Evolutionary conservation across 169 alveolate genomes (phyloP).

Genomic region (Eimeria maxima): DNA sequence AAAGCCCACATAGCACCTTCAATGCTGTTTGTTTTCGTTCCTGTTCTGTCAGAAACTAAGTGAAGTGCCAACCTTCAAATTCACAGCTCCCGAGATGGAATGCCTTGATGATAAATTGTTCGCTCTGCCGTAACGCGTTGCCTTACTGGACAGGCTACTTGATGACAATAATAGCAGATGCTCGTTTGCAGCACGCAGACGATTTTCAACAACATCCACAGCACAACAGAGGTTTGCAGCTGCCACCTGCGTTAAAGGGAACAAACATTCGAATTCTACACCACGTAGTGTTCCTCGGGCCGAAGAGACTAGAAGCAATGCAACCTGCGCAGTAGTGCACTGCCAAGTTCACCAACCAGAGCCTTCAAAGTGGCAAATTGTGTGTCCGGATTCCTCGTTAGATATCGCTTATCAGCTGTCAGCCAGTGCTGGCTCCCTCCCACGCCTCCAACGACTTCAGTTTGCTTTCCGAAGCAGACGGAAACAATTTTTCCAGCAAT

Average conservation of each 20-base stretch:
- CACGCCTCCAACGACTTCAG: not conserved
- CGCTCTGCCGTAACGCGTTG: not conserved
- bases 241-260: slow-evolving; percentile 21
- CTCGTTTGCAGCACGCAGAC: slow-evolving; percentile 44
- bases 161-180: slow-evolving; percentile 2
- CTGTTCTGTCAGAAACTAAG: not conserved
- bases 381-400: not conserved
- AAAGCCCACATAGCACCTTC: not conserved
- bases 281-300: not conserved
- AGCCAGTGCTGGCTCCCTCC: not conserved
- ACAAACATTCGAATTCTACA: not conserved
- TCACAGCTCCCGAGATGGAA: not conserved
- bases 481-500: slow-evolving; percentile 42
- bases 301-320: not conserved
- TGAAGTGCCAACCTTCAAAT: not conserved
- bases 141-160: not conserved
- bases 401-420: not conserved
- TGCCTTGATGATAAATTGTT: not conserved
- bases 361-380: not conserved
- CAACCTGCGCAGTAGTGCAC: not conserved
- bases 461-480: not conserved
- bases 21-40: not conserved
- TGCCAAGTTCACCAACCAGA: slow-evolving; percentile 21
- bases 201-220: not conserved
- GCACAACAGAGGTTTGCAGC: slow-evolving; percentile 70